Evolutionary conservation across 2,329 filamentous ascomycete species (phyloP).

Genomic region (Fusarium burgessii): DNA sequence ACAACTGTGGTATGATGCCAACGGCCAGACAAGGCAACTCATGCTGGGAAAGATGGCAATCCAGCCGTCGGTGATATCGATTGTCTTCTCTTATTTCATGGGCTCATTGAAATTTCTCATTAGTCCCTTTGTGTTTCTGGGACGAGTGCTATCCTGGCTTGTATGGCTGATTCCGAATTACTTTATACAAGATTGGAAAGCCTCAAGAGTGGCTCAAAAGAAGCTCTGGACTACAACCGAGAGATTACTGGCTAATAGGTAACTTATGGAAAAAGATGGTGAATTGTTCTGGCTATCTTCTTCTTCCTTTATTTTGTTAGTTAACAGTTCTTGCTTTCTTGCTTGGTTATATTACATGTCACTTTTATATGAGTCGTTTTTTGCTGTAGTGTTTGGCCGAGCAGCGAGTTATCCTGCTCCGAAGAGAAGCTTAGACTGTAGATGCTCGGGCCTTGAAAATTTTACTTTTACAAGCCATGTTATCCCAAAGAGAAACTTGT

Average conservation of each 20-base stretch:
- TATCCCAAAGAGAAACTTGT: not conserved
- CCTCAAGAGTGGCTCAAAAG: too few relatives aligned
- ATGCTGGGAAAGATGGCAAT: conserved; percentile 38
- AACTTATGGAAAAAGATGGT: not conserved
- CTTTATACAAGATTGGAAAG: not conserved
- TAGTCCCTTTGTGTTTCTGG: not conserved
- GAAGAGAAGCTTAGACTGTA: not conserved
- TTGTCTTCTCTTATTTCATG: not conserved
- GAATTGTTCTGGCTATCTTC: not conserved
- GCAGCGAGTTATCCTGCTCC: not conserved
- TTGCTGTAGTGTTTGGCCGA: not conserved
- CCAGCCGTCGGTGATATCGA: conserved; percentile 4
- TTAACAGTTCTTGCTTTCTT: not conserved
- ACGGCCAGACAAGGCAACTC: conserved; percentile 48
- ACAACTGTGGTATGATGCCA: conserved; percentile 49
- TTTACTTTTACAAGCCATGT: not conserved
- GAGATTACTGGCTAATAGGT: not conserved
- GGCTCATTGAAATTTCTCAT: not conserved
- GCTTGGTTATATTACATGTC: too few relatives aligned
- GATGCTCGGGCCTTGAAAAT: not conserved
- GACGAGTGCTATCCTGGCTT: not conserved
- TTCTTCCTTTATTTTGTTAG: not conserved
- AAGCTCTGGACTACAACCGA: too few relatives aligned
- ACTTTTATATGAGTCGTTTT: not conserved
- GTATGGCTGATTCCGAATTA: not conserved